phyloP scores from a whole-genome alignment of 208 protist genomes.

The Leishmania martiniquensis region DNA sequence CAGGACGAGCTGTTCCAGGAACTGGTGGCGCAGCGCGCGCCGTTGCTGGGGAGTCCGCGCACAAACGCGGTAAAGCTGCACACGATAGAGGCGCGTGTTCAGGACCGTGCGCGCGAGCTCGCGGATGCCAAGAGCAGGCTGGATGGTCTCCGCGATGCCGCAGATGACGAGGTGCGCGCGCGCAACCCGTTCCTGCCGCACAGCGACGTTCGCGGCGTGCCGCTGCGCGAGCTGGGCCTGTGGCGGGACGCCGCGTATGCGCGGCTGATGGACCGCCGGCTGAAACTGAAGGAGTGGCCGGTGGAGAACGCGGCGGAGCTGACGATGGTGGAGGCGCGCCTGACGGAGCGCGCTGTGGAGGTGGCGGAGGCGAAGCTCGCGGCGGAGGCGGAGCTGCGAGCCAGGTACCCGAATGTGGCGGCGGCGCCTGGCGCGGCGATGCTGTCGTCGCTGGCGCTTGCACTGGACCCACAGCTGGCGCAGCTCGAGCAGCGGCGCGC shows the following conservation, averaged over 20 bases:
- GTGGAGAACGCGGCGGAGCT: conserved; percentile 35
- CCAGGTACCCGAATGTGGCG: conserved; percentile 40
- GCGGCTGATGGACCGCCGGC: conserved; percentile 12
- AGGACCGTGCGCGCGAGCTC: conserved; percentile 18
- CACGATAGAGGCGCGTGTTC: conserved; percentile 22
- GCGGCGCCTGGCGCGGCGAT: conserved; percentile 27
- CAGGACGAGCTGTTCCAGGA: conserved; percentile 25
- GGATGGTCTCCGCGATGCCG: conserved; percentile 43
- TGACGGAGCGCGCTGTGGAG: conserved; percentile 42
- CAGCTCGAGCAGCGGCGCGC: too few species aligned
- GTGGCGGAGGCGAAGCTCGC: conserved; percentile 36
- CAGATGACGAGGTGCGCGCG: conserved; percentile 62
- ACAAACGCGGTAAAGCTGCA: conserved; percentile 14
- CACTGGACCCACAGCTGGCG: too few species aligned
- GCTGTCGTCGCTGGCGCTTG: too few species aligned
- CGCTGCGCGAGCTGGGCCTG: conserved; percentile 35
- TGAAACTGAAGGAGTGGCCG: conserved; percentile 50
- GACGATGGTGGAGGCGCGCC: conserved; percentile 34
- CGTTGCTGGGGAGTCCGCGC: conserved; percentile 15
- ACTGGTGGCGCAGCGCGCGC: conserved; percentile 24
- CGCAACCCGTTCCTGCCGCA: conserved; percentile 61
- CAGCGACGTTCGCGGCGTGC: conserved; percentile 41
- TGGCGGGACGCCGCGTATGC: conserved; percentile 27
- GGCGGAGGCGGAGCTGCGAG: conserved; percentile 15
- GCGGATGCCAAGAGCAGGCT: conserved; percentile 40